Evolutionary conservation across 1,139 yeast species (phyloP).

Genomic region (Dujonia santamariae): DNA sequence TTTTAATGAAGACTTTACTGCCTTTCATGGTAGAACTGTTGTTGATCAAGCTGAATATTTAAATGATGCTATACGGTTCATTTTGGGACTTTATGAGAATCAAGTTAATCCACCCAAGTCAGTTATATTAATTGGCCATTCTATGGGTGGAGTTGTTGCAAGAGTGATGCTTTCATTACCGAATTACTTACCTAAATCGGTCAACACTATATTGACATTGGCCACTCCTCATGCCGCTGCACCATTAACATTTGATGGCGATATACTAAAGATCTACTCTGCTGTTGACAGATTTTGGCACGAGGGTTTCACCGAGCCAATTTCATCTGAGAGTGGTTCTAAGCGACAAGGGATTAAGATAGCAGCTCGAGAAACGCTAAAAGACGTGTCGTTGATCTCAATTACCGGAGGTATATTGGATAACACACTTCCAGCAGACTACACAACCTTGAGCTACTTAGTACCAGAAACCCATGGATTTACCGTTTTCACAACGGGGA

Average conservation of each 20-base stretch:
- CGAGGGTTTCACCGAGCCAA: conserved; percentile 41
- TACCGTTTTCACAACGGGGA: conserved; percentile 79
- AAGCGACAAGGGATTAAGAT: conserved; percentile 13
- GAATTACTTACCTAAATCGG: conserved; percentile 66
- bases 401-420: conserved; percentile 92
- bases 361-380: conserved; percentile 38
- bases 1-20: conserved; percentile 94
- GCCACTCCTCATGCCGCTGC: conserved; percentile 94
- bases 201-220: conserved; percentile 81
- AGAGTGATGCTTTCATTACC: conserved; percentile 77
- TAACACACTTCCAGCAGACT: conserved; percentile 87
- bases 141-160: conserved; percentile 96
- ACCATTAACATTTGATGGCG: conserved; percentile 95
- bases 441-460: conserved; percentile 70
- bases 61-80: conserved; percentile 81
- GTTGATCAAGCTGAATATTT: conserved; percentile 91
- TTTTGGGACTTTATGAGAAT: conserved; percentile 59
- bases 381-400: conserved; percentile 60
- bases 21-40: conserved; percentile 92
- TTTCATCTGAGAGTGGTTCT: not conserved
- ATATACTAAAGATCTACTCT: conserved; percentile 69
- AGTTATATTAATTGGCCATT: conserved; percentile 83
- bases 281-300: conserved; percentile 82
- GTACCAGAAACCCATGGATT: conserved; percentile 78
- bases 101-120: conserved; percentile 51